Evolutionary conservation across 192 early-diverging fungal species (phyloP), one percentile per base, ranked within the genome.

Genomic region (Linnemannia elongata): DNA sequence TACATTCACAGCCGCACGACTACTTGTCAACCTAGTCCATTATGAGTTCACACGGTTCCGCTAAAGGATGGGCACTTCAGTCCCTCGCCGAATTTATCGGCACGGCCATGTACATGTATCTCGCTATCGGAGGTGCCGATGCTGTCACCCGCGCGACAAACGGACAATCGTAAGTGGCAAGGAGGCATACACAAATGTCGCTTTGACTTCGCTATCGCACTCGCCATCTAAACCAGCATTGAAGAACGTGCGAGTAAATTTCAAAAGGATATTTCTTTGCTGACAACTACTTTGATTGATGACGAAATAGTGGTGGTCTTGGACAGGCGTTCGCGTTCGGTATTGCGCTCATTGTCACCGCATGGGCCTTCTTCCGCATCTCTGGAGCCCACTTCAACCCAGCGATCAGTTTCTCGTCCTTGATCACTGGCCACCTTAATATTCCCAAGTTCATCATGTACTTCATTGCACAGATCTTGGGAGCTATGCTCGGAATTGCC

Each of bases 361-460:
- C 93, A 36, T 90, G 88, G 75, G 82, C 92, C 12, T 88, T 88
- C 69, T 89, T 89, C 60, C 88, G 89, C n/a, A 90, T 93, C 71
- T 93, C 90, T 10, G 94, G 93, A 13, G 91, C 93, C 7, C 88
- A 88, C 24, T 88, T 95, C 69, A 95, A 95, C 77, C 93, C 94
- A 6, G 92, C 94, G n/a, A 88, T 95, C 45, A 89, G 91, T n/a
- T 68, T 95, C 15, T 88, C 90, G 27, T 88, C 94, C 30, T 68
- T 93, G 72, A 80, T 93, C 41, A 88, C 90, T 20, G 91, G 93
- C 36, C 89, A 90, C 75, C 76, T 95, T 78, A 84, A 75, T 38
- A 74, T 84, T 24, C 44, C 80, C 24, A 88, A 81, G 63, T 89
- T 88, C 38, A 33, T 79, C n/a, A 69, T 92, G 10, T 94, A 93